Evolutionary conservation across 495 filamentous ascomycete genomes (phyloP), one percentile per base, ranked within the genome.

Genomic region (Annulohypoxylon bovei): DNA sequence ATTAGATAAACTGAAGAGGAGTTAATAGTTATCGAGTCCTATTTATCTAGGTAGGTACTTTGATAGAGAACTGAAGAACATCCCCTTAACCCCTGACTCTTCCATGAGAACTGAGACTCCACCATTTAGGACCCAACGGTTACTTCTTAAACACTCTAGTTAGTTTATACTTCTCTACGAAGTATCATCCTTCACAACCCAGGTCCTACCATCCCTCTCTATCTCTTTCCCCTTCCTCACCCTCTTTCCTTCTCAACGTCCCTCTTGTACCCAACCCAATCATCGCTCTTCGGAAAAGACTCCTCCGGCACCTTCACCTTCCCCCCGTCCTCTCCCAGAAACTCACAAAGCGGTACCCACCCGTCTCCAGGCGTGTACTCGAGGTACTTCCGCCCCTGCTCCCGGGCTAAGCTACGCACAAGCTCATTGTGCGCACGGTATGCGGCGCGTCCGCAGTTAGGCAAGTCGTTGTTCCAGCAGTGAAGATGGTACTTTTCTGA

Each of bases 401-500:
- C 42, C 56, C 46, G 22, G 1, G 62, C 72, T 27, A 70, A 35
- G 1, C 20, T 27, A 6, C 64, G 68, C 25, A 75, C 68, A 12
- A 59, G 60, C 40, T 23, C 49, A 18, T 71, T 67, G 52, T 75
- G 65, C 12, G 44, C 61, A 8, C 60, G 50, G 35, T 75, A 75
- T 30, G 67, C 56, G 33, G 62, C 39, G 18, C 1, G 16, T 7
- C 78, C 79, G 39, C 70, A 64, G 9, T 22, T 33, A 14, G 60
- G 67, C 25, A 81, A 74, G 59, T 78, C 75, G 22, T 75, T 65
- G n/a, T 68, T 64, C 72, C 76, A 80, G 49, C 80, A 72, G 46
- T 73, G 65, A 25, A 70, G 62, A 46, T 77, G 75, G 37, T 76
- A 78, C 54, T 70, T 44, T 14, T 70, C 62, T 1, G 75, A 69